phyloP scores from a whole-genome alignment of 768 basidiomycete species.

The Coprinellus micaceus region DNA sequence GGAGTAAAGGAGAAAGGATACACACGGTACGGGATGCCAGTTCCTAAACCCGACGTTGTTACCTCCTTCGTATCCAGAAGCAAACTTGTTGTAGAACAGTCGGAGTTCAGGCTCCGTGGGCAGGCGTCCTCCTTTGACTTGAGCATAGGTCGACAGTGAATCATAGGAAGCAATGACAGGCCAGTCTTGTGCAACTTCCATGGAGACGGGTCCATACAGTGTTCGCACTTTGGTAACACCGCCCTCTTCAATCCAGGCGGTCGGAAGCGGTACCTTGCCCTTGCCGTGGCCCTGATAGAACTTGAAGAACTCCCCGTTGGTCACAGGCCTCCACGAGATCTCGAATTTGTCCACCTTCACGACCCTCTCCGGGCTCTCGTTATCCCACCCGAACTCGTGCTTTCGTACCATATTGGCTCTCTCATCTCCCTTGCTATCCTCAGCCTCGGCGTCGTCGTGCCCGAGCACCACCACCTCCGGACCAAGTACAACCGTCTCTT shows the following conservation, averaged over 20 bases:
- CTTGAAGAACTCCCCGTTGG: constrained; percentile 79
- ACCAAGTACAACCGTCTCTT: constrained; percentile 51
- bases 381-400: constrained; percentile 93
- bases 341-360: constrained; percentile 66
- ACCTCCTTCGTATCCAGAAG: constrained; percentile 70
- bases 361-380: constrained; percentile 69
- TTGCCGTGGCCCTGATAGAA: constrained; percentile 52
- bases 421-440: constrained; percentile 43
- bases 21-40: constrained; percentile 92
- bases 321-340: constrained; percentile 83
- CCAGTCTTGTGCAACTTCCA: constrained; percentile 80
- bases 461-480: constrained; percentile 64
- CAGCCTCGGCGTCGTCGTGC: constrained; percentile 76
- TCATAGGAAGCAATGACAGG: constrained; percentile 78
- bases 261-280: constrained; percentile 51
- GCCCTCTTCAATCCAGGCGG: constrained; percentile 65
- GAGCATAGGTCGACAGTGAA: constrained; percentile 76
- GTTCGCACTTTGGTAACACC: constrained; percentile 62
- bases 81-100: constrained; percentile 71
- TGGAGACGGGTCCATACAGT: constrained; percentile 77
- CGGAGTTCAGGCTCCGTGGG: constrained; percentile 89
- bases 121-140: constrained; percentile 85
- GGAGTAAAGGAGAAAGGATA: constrained; percentile 9
- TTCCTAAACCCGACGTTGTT: constrained; percentile 85
- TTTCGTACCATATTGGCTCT: constrained; percentile 40